Evolutionary conservation across 768 basidiomycete species (phyloP).

Genomic region (Mycena polygramma): DNA sequence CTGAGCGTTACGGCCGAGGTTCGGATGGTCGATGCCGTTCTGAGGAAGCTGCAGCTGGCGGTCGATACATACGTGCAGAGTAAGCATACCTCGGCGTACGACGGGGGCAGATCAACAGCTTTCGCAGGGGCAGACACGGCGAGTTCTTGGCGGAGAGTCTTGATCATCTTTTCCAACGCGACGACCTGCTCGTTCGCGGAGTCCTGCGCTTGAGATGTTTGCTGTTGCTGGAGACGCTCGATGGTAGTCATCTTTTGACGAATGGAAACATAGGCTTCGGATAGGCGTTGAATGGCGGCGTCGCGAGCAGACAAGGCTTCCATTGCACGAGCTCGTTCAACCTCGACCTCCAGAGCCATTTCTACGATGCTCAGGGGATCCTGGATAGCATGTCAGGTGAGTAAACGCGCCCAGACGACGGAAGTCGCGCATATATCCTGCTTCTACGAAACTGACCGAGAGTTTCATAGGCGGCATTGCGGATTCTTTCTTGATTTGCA

Average conservation of each 20-base stretch:
- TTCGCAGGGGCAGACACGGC: constrained; percentile 39
- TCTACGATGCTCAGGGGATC: constrained; percentile 63
- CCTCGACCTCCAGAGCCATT: constrained; percentile 67
- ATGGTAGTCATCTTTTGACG: constrained; percentile 71
- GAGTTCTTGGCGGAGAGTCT: constrained; percentile 54
- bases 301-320: constrained; percentile 78
- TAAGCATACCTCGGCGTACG: constrained; percentile 35
- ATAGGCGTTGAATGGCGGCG: constrained; percentile 67
- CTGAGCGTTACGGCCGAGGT: constrained; percentile 24
- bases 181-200: constrained; percentile 54
- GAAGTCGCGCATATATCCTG: constrained; percentile 18
- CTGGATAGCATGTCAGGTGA: constrained; percentile 43
- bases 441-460: constrained; percentile 15
- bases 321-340: constrained; percentile 63
- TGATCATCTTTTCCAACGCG: constrained; percentile 53
- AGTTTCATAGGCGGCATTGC: constrained; percentile 26
- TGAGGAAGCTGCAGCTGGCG: constrained; percentile 13
- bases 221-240: constrained; percentile 61
- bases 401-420: constrained; percentile 8
- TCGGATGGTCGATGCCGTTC: constrained; percentile 36
- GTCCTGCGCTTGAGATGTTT: constrained; percentile 48
- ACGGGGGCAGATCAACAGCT: constrained; percentile 51
- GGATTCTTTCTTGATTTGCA: constrained; percentile 28
- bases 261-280: constrained; percentile 70
- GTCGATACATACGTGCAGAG: background rate